Base-by-base conservation (phyloP, 2,329 filamentous ascomycete species). In the Aspergillus viridinutans region DNA sequence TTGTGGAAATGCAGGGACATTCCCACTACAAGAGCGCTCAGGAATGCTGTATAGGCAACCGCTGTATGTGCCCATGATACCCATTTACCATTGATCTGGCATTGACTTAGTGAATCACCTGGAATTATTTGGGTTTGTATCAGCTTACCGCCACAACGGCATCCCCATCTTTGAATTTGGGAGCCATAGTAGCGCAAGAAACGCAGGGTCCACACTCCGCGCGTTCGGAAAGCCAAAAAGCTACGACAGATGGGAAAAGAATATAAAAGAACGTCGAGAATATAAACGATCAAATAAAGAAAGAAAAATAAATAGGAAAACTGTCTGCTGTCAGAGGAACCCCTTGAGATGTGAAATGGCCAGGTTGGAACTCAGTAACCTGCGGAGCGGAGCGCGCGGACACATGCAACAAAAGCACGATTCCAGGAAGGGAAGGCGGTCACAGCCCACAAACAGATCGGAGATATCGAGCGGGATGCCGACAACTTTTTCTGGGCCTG, bases 1-100 rank as follows among this genome's bases (percentile, higher is more conserved):
- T 99, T 99, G 71, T 89, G 85, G 78, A 94, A 97, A 77, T 99
- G 94, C 50, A 99, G 83, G 55, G 81, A 83, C 55, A 87, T 80
- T 64, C 93, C 93, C 60, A 96, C 86, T 55, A 93, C 73, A 63
- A 97, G 81, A 58, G 93, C 93, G 71, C 90, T 91, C 62, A 96
- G 63, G 71, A 97, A 97, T 56, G 93, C 92, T 42, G 72, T 58
- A 74, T 96, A 97, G 58, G 92, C 94, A 65, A 90, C 79, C 50
- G 81, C 75, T 8, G 94, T 99, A 78, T 99, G 94, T 63, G 85
- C 76, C 84, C 90, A 96, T 58, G 92, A 90, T 64, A 99, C 82
- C 90, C 90, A 97, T 81, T 88, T 89, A 64, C 90, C 94, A 72
- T 88, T 92, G 71, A 99, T 73, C 83, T 85, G 63, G 45, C 47